A percentile compares a stretch with the other conserved stretches of the same genome.
phyloP scores from a whole-genome alignment of 2,329 filamentous ascomycete species.

The Diaporthe eres region DNA sequence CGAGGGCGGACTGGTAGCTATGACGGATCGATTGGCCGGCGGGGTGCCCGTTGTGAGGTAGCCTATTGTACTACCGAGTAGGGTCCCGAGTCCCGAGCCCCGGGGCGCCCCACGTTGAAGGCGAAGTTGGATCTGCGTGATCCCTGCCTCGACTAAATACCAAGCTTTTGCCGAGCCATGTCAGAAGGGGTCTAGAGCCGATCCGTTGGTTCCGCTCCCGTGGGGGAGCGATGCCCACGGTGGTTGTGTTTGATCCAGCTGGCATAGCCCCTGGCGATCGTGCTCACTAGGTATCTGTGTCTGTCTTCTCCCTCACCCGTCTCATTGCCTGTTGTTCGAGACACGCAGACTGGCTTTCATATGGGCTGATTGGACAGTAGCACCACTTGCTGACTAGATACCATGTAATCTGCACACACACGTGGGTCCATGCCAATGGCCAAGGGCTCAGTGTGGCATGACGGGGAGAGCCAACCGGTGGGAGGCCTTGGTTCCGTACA shows the following conservation, averaged over 20 bases:
- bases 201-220: slow-evolving; percentile 8
- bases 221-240: neutral
- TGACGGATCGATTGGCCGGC: neutral
- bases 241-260: neutral
- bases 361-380: neutral
- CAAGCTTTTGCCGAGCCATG: slow-evolving; percentile 43
- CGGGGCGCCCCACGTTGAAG: neutral
- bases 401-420: neutral
- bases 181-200: slow-evolving; percentile 38
- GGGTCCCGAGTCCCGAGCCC: neutral
- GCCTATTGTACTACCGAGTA: neutral
- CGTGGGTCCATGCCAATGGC: slow-evolving; percentile 25
- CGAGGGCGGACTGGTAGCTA: neutral
- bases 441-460: slow-evolving; percentile 9
- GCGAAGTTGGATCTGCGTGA: neutral
- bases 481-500: neutral
- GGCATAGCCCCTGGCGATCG: slow-evolving; percentile 11
- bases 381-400: neutral
- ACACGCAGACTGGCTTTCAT: neutral
- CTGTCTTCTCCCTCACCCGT: neutral
- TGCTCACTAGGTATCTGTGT: neutral
- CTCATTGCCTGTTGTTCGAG: neutral
- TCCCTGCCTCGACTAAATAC: slow-evolving; percentile 24
- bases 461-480: neutral
- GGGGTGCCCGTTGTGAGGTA: neutral